Percentiles rank a stretch among this genome's conserved stretches.
Evolutionary conservation across 257 asterid genomes (phyloP).

Genomic region (Forsythia viridissima): DNA sequence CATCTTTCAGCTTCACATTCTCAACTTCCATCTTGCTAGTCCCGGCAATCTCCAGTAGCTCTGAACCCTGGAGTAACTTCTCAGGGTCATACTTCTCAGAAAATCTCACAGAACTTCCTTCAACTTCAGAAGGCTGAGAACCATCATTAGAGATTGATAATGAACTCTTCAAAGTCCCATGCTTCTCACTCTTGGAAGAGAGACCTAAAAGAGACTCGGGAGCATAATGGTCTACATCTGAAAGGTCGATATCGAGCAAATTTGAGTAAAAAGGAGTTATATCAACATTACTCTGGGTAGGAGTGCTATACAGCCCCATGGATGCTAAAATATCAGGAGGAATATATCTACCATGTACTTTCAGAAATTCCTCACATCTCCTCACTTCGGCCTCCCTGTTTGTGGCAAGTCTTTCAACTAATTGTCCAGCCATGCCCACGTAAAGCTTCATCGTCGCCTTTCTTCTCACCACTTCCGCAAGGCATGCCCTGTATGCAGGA

Average conservation of each 20-base stretch:
- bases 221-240: constrained; percentile 83
- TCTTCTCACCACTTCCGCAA: constrained; percentile 91
- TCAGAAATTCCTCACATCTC: constrained; percentile 80
- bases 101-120: constrained; percentile 38
- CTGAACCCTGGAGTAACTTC: constrained; percentile 61
- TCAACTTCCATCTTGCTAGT: constrained; percentile 96
- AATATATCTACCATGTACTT: constrained; percentile 65
- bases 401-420: constrained; percentile 90
- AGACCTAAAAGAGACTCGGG: constrained; percentile 76
- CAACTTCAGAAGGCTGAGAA: constrained; percentile 52
- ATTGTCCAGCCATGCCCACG: constrained; percentile 96
- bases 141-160: constrained; percentile 57
- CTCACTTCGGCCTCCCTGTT: constrained; percentile 82
- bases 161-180: constrained; percentile 55
- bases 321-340: constrained; percentile 83
- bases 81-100: constrained; percentile 51
- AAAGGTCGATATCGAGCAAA: constrained; percentile 70
- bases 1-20: constrained; percentile 90
- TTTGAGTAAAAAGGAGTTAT: constrained; percentile 77
- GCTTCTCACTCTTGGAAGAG: constrained; percentile 54
- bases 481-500: constrained; percentile 89
- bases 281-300: constrained; percentile 83
- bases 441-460: constrained; percentile 88
- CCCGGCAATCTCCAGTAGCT: constrained; percentile 85
- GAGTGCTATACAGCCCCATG: constrained; percentile 84